These are phyloP conservation scores for Trametopsis cervina DNA, from an alignment of 768 basidiomycete genomes.

Conservation along the genomic window DNA sequence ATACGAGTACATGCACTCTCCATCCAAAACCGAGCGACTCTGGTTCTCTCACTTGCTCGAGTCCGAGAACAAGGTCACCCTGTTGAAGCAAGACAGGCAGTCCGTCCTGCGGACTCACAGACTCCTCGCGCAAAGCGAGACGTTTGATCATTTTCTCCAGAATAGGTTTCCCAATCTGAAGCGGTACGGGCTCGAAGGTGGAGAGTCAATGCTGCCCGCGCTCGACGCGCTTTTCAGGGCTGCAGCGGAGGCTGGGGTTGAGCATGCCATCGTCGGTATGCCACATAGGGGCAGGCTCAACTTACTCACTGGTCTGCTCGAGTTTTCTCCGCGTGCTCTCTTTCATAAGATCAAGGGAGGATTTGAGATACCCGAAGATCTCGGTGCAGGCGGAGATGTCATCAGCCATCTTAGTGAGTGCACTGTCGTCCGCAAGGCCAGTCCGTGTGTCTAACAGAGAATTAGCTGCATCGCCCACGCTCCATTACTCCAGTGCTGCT, in stretches of 20 bases:
- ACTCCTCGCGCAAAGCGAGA: constrained; percentile 70
- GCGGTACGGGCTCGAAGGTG: constrained; percentile 86
- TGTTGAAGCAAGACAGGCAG: constrained; percentile 32
- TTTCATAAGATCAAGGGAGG: constrained; percentile 88
- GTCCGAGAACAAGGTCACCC: constrained; percentile 32
- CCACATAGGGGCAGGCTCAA: constrained; percentile 87
- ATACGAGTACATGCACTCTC: constrained; percentile 90
- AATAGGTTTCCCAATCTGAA: constrained; percentile 86
- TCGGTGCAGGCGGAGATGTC: constrained; percentile 75
- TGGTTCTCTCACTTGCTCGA: constrained; percentile 90
- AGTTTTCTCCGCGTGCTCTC: constrained; percentile 57
- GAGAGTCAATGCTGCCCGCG: constrained; percentile 90
- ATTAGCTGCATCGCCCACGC: constrained; percentile 56
- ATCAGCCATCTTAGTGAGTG: constrained; percentile 71
- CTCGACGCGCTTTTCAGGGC: constrained; percentile 68
- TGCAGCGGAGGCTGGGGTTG: constrained; percentile 61
- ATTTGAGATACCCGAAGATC: constrained; percentile 57
- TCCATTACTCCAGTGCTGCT: constrained; percentile 46
- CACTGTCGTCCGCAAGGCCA: background rate
- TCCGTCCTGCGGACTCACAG: constrained; percentile 45
- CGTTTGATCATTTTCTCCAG: constrained; percentile 80
- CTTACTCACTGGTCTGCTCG: constrained; percentile 70
- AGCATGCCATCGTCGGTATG: constrained; percentile 74
- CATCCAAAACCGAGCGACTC: constrained; percentile 75
- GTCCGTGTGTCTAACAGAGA: background rate